phyloP scores from a whole-genome alignment of 768 basidiomycete species.

The Russula dissimulans region DNA sequence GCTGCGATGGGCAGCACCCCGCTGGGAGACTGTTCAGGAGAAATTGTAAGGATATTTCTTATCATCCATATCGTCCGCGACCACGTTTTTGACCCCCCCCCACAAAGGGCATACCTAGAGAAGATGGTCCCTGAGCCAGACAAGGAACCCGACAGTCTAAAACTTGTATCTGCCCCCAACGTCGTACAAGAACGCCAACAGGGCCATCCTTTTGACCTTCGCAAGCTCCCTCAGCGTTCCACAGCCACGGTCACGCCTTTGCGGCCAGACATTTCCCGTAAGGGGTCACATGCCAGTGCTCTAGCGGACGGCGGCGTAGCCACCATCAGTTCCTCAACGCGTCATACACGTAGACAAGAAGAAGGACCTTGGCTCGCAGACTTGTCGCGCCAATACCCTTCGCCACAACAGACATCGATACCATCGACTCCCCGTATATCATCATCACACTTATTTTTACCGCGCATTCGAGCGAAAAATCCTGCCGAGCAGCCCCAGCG shows the following conservation, averaged over 20 bases:
- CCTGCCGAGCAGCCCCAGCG: not conserved
- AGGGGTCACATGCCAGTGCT: not conserved
- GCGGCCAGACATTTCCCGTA: not conserved
- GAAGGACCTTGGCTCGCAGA: not conserved
- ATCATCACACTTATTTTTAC: not conserved
- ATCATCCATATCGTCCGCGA: not conserved
- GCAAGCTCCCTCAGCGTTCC: not conserved
- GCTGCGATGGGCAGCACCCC: slow-evolving; percentile 15
- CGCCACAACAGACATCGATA: not conserved
- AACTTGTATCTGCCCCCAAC: not conserved
- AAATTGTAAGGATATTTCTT: slow-evolving; percentile 1
- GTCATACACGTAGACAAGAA: not conserved
- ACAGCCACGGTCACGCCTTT: not conserved
- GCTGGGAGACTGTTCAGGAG: slow-evolving; percentile 18
- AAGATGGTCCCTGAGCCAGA: slow-evolving; percentile 8
- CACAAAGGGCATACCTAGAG: slow-evolving; percentile 8
- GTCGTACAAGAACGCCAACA: not conserved
- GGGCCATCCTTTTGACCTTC: no score
- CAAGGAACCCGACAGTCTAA: not conserved
- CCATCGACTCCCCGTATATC: slow-evolving; percentile 2
- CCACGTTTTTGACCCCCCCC: not conserved
- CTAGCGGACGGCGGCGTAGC: not conserved
- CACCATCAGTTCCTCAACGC: not conserved
- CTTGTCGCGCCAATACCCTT: not conserved
- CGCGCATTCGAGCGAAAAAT: not conserved